Base-by-base conservation (phyloP, 1,139 yeast genomes). In the Candida labiduridarum region DNA sequence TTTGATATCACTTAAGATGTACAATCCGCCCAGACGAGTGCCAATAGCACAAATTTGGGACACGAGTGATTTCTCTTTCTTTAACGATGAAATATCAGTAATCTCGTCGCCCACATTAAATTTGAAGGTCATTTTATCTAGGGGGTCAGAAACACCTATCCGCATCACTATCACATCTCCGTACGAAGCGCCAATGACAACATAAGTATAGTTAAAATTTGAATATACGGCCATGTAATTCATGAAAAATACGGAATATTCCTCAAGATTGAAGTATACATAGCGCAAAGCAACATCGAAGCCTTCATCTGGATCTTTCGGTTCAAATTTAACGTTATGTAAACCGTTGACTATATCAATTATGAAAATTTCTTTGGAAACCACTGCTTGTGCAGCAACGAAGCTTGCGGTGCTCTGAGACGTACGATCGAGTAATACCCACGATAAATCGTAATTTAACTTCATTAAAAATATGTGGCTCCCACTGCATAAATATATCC, bases 11-110 rank as follows among this genome's bases (percentile, higher is more conserved):
- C 47, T 49, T 5, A 57, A 11, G n/a, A 47, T 9, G 49, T 66
- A 71, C 9, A 74, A 55, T 2, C 70, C 75, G 8, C 80, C 80
- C 54, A 62, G 62, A 0, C 65, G 64, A 0, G 79, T 74, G 3
- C 78, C 79, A 19, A 73, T 49, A 0, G 72, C 46, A 0, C 64
- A 70, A 16, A 58, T 43, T 2, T 51, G 57, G 2, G 18, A 43
- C 1, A 52, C 40, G 1, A 34, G 18, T 1, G 43, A 11, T 2
- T 39, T 18, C 10, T 30, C 10, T n/a, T 36, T 36, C 5, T 34
- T 34, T 1, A 62, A 18, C 6, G 48, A 10, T 10, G 43, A 49
- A 12, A 72, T 57, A 1, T 55, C 53, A 55, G 74, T 74, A 38
- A 74, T 63, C 36, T 68, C 70, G 39, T 69, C 74, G 1, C 71